Base-by-base conservation (phyloP, 108 stramenopile species). In the Pseudonitzschia pungens region DNA sequence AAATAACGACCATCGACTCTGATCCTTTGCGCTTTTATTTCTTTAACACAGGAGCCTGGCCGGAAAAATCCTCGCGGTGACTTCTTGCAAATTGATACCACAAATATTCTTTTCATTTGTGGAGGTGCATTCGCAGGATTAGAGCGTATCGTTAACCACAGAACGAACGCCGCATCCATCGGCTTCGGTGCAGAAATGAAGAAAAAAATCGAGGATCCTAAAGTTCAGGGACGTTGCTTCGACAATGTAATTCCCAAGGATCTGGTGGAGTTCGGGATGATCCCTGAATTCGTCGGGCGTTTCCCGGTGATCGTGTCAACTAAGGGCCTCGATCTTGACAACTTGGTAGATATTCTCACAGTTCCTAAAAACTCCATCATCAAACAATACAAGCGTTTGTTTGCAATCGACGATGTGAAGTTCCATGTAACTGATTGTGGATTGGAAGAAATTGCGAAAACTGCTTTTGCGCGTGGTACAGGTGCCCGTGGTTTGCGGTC, bases 141-240 rank as follows among this genome's bases (percentile, higher is more conserved):
- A 57, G 98, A 99, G 74, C 68, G 84, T 15, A 94, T 97, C 32
- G 95, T 99, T 41, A 95, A 95, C 72, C 86, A 84, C 18, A 83
- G 98, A 26, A 93, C 96, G 80, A 89, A 96, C 57, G 83, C 91
- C 12, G 92, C 97, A 20, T 94, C 92, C 40, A 99, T 99, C 63
- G 98, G 98, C 12, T 99, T 99, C 75, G 97, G 96, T n/a, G 98
- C 98, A 14, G 90, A 95, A 67, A 90, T 99, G 84, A 92, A 91
- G 69, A 91, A 89, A 74, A 85, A 94, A 43, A 76, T 92, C 28
- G 83, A 93, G n/a, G 87, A 97, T 72, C 92, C 87, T 58, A 86
- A 89, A 65, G 86, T 94, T 22, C 91, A 94, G 70, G 94, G 91
- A 1, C 86, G 85, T 43, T 93, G 91, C 76, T 96, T 97, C 71